Evolutionary conservation across 805 yeast genomes (phyloP).

Genomic region (Nakazawaea ambrosiae): DNA sequence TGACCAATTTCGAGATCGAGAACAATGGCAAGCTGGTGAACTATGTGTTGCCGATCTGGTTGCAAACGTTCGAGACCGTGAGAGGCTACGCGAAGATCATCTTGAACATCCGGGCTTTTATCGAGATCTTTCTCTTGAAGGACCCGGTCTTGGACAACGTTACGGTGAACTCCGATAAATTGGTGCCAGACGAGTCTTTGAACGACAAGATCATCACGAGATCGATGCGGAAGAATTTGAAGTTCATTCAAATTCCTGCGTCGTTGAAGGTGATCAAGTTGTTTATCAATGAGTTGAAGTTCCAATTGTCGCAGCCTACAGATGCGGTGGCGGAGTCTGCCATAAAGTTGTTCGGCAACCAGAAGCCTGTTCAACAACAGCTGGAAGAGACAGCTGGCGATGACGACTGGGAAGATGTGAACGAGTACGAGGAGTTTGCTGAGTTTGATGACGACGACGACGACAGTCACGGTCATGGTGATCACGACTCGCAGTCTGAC

Average conservation of each 20-base stretch:
- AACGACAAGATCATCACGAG: constrained; percentile 59
- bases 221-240: constrained; percentile 65
- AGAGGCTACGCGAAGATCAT: constrained; percentile 72
- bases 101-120: constrained; percentile 63
- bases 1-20: constrained; percentile 32
- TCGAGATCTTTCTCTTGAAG: constrained; percentile 52
- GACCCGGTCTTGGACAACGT: constrained; percentile 45
- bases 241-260: constrained; percentile 60
- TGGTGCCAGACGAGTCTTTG: constrained; percentile 39
- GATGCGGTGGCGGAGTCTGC: constrained; percentile 21
- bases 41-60: constrained; percentile 61
- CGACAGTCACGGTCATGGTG: constrained; percentile 15
- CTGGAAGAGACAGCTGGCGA: constrained; percentile 73
- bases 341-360: constrained; percentile 14
- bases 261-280: constrained; percentile 67
- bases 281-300: constrained; percentile 59
- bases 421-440: constrained; percentile 45
- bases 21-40: constrained; percentile 15
- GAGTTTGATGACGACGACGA: constrained; percentile 32
- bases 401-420: constrained; percentile 60
- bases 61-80: constrained; percentile 70
- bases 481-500: constrained; percentile 7
- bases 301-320: constrained; percentile 50
- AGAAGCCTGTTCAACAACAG: constrained; percentile 33
- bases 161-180: constrained; percentile 71